Evolutionary conservation across 306 rosid genomes (phyloP), one percentile per base, ranked within the genome.

Genomic region (Purshia tridentata): DNA sequence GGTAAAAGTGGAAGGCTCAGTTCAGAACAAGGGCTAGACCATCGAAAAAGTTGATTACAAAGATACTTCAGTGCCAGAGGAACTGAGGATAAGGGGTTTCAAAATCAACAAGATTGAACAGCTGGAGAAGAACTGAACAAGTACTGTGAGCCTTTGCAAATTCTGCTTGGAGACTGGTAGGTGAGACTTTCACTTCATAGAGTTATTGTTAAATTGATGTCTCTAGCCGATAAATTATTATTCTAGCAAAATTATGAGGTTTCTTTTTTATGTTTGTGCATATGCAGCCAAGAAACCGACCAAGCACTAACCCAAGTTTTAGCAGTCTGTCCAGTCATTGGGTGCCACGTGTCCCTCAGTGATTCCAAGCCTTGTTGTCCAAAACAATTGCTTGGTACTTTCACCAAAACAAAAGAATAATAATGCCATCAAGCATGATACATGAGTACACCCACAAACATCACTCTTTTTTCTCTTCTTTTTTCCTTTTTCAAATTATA

Each of bases 11-110:
- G 82, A 78, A 60, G 97, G 98, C 77, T 81, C 86, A 40, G 88
- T 94, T 57, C 78, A 85, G 71, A 94, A 94, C 83, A 80, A 85
- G 6, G 98, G 98, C 2, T 94, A 97, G 98, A 66, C 50, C 72
- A 74, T 91, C 13, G 95, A 91, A 76, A 75, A 77, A 39, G 81
- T 89, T 7, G 96, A 94, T 84, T 72, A 73, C 76, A 89, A 91
- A 76, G 87, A 89, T 72, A 10, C 82, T 66, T 85, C 91, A 0
- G 82, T 74, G 53, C 87, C 96, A 0, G 98, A 94, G 83, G 91
- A 83, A 72, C 44, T 81, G 72, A 86, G 98, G 74, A 91, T 76
- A 73, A 86, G 98, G 65, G 98, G 98, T 23, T 91, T 94, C 81
- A 89, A 79, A 78, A 76, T 89, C 81, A 87, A 91, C 82, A 91